Evolutionary conservation across 352 stramenopile species (phyloP).

Genomic region (Globisporangium perplexum): DNA sequence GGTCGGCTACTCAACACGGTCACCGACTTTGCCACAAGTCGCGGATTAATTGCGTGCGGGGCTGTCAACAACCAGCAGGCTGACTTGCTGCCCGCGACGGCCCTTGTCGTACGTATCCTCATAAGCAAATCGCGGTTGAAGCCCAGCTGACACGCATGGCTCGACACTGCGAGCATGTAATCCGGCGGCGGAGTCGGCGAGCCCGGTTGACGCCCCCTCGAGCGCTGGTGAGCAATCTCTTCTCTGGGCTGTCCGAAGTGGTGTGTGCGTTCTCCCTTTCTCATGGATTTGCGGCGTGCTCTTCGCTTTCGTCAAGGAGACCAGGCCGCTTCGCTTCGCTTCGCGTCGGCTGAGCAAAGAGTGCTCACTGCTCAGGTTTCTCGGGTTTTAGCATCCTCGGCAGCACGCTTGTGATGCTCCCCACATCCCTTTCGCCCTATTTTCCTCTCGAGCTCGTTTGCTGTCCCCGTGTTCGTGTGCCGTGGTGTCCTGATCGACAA

Average conservation of each 20-base stretch:
- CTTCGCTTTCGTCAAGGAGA: neutral
- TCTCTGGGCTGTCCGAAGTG: neutral
- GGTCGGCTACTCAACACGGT: no score
- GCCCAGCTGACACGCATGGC: neutral
- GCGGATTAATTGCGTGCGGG: neutral
- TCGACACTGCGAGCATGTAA: neutral
- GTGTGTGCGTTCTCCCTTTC: no score
- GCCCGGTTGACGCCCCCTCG: neutral
- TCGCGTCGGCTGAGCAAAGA: no score
- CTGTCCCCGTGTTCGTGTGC: neutral
- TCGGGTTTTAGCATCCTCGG: neutral
- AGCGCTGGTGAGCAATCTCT: neutral
- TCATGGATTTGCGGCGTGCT: neutral
- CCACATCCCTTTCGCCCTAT: neutral
- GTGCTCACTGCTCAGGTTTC: no score
- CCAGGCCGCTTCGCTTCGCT: neutral
- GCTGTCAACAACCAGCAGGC: no score
- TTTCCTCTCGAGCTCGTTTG: neutral
- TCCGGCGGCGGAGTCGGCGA: no score
- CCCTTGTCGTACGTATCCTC: neutral
- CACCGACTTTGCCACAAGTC: neutral
- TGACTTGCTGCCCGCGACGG: no score
- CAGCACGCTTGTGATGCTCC: no score
- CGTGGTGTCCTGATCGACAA: no score
- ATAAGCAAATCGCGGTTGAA: neutral